Percentiles rank a stretch among this genome's conserved stretches.
Conservation (phyloP, 2,329 filamentous ascomycete genomes). For the Aureobasidium sp. region DNA sequence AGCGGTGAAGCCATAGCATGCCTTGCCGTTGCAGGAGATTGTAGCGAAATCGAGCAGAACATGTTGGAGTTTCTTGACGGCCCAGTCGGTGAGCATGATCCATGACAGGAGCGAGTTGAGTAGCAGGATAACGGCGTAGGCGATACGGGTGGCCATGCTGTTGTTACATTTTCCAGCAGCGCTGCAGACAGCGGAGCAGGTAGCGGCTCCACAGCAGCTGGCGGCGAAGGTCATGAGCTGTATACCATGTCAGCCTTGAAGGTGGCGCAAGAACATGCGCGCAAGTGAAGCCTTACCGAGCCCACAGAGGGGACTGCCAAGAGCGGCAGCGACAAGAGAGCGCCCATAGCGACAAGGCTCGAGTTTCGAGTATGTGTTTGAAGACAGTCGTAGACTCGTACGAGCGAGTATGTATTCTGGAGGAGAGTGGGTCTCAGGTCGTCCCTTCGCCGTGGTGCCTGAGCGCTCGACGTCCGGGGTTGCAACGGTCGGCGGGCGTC, state of each 20-base stretch:
- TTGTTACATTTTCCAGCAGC: constrained; percentile 96
- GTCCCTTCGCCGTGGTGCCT: neutral
- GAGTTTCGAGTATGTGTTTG: neutral
- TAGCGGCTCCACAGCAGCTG: constrained; percentile 94
- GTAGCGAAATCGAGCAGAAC: constrained; percentile 93
- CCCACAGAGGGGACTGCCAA: constrained; percentile 79
- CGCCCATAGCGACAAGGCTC: constrained; percentile 60
- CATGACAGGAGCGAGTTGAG: constrained; percentile 95
- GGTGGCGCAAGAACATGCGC: constrained; percentile 15
- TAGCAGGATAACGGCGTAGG: constrained; percentile 73
- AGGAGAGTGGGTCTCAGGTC: neutral
- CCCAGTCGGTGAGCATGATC: constrained; percentile 99
- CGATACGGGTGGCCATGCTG: constrained; percentile 94
- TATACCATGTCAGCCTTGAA: constrained; percentile 37
- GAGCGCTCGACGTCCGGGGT: neutral
- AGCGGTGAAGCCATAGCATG: constrained; percentile 92
- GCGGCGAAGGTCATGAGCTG: constrained; percentile 63
- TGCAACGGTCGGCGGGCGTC: neutral
- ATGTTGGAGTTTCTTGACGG: constrained; percentile 88
- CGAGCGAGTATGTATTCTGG: neutral
- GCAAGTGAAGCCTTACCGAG: constrained; percentile 56
- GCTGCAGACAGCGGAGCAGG: constrained; percentile 91
- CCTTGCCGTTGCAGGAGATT: constrained; percentile 81
- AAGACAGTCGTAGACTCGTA: neutral
- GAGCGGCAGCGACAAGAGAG: constrained; percentile 80